Percentiles rank a stretch among this genome's conserved stretches.
phyloP scores from a whole-genome alignment of 2,329 filamentous ascomycete genomes.

The Gaeumannomyces tritici region DNA sequence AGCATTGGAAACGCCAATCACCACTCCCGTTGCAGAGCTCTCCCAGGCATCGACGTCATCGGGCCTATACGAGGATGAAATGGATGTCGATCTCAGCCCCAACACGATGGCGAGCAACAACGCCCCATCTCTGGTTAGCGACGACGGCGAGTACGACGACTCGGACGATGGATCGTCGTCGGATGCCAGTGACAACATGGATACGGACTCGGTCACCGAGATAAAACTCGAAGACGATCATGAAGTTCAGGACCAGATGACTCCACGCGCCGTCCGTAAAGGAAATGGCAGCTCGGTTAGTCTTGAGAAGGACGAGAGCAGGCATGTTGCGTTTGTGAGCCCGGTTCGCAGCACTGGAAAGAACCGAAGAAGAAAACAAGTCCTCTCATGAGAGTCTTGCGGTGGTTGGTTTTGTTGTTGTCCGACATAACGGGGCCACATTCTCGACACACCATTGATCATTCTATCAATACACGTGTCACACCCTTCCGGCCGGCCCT shows the following conservation, averaged over 20 bases:
- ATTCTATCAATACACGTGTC: not conserved
- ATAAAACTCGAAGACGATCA: constrained; percentile 51
- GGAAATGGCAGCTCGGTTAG: constrained; percentile 31
- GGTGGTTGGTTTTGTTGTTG: not conserved
- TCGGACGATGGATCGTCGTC: constrained; percentile 57
- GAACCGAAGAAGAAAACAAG: constrained; percentile 18
- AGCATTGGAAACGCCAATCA: constrained; percentile 27
- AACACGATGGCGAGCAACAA: constrained; percentile 64
- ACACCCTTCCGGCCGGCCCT: not conserved
- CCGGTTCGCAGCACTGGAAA: constrained; percentile 33
- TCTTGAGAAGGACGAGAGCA: constrained; percentile 43
- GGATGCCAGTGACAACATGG: constrained; percentile 42
- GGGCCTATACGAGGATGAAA: constrained; percentile 37
- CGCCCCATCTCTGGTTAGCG: constrained; percentile 69
- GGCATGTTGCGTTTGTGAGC: constrained; percentile 46
- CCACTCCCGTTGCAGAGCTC: constrained; percentile 18
- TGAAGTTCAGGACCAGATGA: constrained; percentile 20
- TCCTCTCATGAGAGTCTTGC: constrained; percentile 1
- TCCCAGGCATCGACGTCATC: constrained; percentile 13
- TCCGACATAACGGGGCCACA: not conserved
- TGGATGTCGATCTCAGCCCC: constrained; percentile 57
- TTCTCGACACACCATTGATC: not conserved
- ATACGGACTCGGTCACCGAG: constrained; percentile 51
- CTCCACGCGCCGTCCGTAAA: constrained; percentile 31
- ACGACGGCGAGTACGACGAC: constrained; percentile 70